These are phyloP conservation scores for Beauveria sp. DNA, from an alignment of 2,329 filamentous ascomycete genomes.

Conservation along the genomic window DNA sequence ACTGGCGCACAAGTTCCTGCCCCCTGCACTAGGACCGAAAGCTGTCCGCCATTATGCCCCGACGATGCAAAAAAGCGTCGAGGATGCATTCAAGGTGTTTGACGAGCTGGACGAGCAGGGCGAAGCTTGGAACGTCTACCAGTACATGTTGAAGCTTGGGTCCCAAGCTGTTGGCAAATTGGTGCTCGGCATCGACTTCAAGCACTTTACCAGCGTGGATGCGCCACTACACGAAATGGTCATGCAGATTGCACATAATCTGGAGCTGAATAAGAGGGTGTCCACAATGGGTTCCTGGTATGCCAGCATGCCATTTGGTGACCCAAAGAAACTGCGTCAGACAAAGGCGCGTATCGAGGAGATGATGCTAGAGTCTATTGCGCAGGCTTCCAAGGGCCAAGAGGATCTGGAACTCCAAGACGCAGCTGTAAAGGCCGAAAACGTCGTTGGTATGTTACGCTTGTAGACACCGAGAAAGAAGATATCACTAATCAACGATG, in stretches of 20 bases:
- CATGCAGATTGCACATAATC: constrained; percentile 37
- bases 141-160: constrained; percentile 42
- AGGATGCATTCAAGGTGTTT: constrained; percentile 42
- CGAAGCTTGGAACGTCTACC: constrained; percentile 41
- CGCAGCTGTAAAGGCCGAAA: constrained; percentile 41
- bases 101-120: constrained; percentile 42
- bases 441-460: constrained; percentile 16
- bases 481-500: background rate
- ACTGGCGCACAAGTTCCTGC: constrained; percentile 53
- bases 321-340: constrained; percentile 36
- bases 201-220: constrained; percentile 36
- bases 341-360: constrained; percentile 25
- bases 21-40: constrained; percentile 50
- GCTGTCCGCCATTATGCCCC: constrained; percentile 55
- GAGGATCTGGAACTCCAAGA: constrained; percentile 37
- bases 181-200: constrained; percentile 37
- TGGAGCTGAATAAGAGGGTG: constrained; percentile 53
- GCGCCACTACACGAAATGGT: constrained; percentile 46
- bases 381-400: constrained; percentile 28
- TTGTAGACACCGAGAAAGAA: no score
- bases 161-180: constrained; percentile 38
- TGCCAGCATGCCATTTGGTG: constrained; percentile 47
- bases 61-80: constrained; percentile 47
- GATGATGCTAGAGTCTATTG: constrained; percentile 32
- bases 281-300: constrained; percentile 50